Evolutionary conservation across 495 filamentous ascomycete species (phyloP), one percentile per base, ranked within the genome.

Genomic region (Choiromyces venosus): DNA sequence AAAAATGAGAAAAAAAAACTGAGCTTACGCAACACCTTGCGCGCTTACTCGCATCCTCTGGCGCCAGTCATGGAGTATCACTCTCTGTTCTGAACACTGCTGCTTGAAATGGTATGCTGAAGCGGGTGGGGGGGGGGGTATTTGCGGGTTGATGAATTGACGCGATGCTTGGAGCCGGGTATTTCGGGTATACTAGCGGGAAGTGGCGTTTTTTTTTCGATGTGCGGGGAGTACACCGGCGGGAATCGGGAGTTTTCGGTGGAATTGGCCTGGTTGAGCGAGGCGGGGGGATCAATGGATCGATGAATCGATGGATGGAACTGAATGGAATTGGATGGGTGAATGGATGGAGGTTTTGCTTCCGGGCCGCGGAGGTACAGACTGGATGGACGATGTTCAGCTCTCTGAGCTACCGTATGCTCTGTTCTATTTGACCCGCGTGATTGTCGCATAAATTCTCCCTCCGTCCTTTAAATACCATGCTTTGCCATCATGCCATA

Each of bases 231-330:
- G 52, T 7, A 61, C 52, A 29, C 52, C 52, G 52, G 52, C 52
- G 52, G 52, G 25, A 61, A 61, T 61, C 52, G 52, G 52, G 52
- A 33, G 25, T 61, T 61, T 61, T 61, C 52, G 52, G 52, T 33
- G 52, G 52, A 25, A 61, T 16, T 61, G 25, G 52, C 52, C 25
- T 5, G 29, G 25, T 16, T 4, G n/a, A 29, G 52, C 10, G 25
- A 29, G 52, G 25, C 6, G 52, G 10, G 25, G 25, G 25, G 3
- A n/a, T n/a, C n/a, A n/a, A n/a, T 61, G 21, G 19, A 4, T 52
- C 19, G 19, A 3, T 7, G 3, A 14, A 33, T 56, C 14, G 10
- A 42, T 42, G 52, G 4, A 29, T n/a, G n/a, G n/a, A n/a, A n/a
- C n/a, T n/a, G n/a, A n/a, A n/a, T n/a, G n/a, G n/a, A n/a, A n/a